Conservation (phyloP, 306 rosid genomes). For the Cicer bijugum region DNA sequence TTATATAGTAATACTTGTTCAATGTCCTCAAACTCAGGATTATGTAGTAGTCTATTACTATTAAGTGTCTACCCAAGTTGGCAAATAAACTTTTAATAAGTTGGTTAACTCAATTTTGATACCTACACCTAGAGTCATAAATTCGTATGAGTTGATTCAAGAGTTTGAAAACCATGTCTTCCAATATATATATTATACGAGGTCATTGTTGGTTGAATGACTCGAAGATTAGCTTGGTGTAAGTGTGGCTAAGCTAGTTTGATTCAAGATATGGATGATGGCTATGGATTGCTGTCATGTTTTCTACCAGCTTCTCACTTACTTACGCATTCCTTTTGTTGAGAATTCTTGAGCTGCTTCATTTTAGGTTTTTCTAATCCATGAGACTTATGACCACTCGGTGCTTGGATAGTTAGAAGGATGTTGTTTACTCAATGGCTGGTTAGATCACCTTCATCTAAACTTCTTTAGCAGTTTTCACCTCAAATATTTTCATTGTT, state of each 20-base stretch:
- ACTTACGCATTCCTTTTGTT: conserved; percentile 1
- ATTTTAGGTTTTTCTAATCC: conserved; percentile 5
- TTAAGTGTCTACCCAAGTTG: background rate
- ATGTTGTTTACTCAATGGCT: background rate
- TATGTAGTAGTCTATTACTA: background rate
- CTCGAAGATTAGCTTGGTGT: background rate
- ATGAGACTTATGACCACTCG: background rate
- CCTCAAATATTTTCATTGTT: background rate
- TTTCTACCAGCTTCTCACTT: background rate
- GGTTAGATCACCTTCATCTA: background rate
- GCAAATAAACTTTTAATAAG: background rate
- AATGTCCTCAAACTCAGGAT: background rate
- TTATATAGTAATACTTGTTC: background rate
- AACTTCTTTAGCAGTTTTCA: conserved; percentile 14
- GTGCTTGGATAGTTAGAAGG: conserved; percentile 11
- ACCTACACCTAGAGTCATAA: background rate
- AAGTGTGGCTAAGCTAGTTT: conserved; percentile 7
- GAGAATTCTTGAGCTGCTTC: conserved; percentile 2
- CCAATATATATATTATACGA: background rate
- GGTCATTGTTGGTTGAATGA: background rate
- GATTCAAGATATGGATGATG: background rate
- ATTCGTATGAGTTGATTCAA: background rate
- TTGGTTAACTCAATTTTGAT: conserved; percentile 7
- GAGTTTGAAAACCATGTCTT: conserved; percentile 14
- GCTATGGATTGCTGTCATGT: background rate